These are phyloP conservation scores for Geranium rotundifolium DNA, from an alignment of 345 rosid species.

Conservation along the genomic window DNA sequence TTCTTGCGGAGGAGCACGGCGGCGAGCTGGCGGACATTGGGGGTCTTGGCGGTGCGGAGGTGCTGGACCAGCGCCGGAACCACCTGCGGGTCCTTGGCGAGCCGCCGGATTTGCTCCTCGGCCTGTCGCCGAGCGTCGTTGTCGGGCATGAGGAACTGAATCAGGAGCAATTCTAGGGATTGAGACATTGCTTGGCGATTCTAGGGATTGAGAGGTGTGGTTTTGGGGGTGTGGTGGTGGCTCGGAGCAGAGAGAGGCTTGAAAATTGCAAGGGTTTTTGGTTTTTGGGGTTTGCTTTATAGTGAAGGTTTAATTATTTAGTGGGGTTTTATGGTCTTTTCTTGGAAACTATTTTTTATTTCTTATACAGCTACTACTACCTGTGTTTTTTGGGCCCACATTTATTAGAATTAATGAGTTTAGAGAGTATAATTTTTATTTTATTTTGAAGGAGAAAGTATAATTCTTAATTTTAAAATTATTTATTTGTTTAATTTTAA, in stretches of 20 bases:
- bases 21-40: conserved; percentile 95
- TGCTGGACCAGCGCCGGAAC: conserved; percentile 93
- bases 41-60: conserved; percentile 98
- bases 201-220: neutral
- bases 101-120: conserved; percentile 91
- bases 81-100: conserved; percentile 96
- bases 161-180: conserved; percentile 76
- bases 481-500: too few species aligned
- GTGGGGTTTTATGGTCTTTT: too few species aligned
- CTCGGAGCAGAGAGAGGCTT: neutral
- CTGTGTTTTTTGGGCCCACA: too few species aligned
- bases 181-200: conserved; percentile 48
- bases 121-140: conserved; percentile 96
- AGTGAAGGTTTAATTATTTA: neutral
- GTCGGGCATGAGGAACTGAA: conserved; percentile 98
- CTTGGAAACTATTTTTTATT: too few species aligned
- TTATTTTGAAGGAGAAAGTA: too few species aligned
- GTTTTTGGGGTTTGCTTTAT: conserved; percentile 10
- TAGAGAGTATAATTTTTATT: too few species aligned
- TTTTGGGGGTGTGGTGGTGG: conserved; percentile 4
- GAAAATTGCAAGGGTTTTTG: conserved; percentile 18
- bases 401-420: too few species aligned
- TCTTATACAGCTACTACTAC: too few species aligned
- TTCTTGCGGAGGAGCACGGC: conserved; percentile 99
- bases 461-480: too few species aligned